phyloP scores from a whole-genome alignment of 768 basidiomycete genomes.

The Suillus alpinus region DNA sequence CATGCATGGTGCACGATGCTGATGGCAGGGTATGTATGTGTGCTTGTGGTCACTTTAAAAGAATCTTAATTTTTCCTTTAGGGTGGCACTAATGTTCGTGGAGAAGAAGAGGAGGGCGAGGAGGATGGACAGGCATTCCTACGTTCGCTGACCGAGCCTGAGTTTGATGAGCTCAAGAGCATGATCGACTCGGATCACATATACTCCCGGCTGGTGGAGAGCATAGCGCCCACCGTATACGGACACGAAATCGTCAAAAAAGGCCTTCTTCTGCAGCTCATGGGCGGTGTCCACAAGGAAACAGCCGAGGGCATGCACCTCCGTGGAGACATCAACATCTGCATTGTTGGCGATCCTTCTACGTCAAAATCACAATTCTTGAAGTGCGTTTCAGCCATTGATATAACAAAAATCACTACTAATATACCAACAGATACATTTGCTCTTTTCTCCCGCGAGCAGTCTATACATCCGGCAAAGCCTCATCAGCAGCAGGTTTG shows the following conservation, averaged over 20 bases:
- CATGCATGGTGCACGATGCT: constrained; percentile 94
- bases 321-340: constrained; percentile 98
- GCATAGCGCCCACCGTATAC: constrained; percentile 97
- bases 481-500: constrained; percentile 96
- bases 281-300: constrained; percentile 98
- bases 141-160: constrained; percentile 85
- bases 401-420: not conserved
- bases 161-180: constrained; percentile 88
- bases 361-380: constrained; percentile 99
- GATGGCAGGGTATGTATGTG: constrained; percentile 72
- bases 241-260: constrained; percentile 99
- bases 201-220: constrained; percentile 88
- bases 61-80: constrained; percentile 26
- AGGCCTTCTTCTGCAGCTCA: constrained; percentile 89
- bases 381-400: constrained; percentile 58
- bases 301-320: constrained; percentile 96
- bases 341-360: constrained; percentile 95
- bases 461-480: constrained; percentile 99
- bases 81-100: constrained; percentile 86
- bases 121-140: constrained; percentile 83
- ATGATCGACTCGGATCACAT: constrained; percentile 97
- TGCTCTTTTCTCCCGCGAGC: constrained; percentile 97
- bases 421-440: constrained; percentile 65
- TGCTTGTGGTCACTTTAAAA: not conserved
- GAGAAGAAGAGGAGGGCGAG: constrained; percentile 80